Conservation (phyloP, 768 basidiomycete species). For the Agrocybe praecox region DNA sequence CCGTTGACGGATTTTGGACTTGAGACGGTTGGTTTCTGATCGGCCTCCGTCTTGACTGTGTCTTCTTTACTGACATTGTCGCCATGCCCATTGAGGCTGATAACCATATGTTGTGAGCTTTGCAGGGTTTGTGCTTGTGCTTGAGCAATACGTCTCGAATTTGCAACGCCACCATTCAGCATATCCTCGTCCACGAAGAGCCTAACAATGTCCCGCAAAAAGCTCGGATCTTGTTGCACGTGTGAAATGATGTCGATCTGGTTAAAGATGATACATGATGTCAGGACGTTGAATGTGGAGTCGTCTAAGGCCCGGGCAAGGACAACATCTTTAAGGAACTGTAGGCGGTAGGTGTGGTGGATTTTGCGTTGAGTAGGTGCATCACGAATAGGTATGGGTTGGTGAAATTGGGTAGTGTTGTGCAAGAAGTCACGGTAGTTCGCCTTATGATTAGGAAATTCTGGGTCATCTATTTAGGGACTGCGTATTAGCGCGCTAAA, state of each 20-base stretch:
- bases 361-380: conserved; percentile 79
- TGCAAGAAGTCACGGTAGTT: conserved; percentile 94
- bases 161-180: conserved; percentile 41
- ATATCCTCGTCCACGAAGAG: conserved; percentile 77
- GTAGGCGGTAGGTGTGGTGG: conserved; percentile 95
- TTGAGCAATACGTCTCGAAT: conserved; percentile 14
- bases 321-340: conserved; percentile 98
- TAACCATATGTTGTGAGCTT: conserved; percentile 31
- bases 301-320: conserved; percentile 95
- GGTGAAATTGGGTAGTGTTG: conserved; percentile 81
- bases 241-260: conserved; percentile 97
- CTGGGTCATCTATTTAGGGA: conserved; percentile 79
- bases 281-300: conserved; percentile 95
- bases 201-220: conserved; percentile 78
- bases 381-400: conserved; percentile 86
- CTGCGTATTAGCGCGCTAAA: conserved; percentile 7
- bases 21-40: conserved; percentile 27
- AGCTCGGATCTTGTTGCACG: conserved; percentile 74
- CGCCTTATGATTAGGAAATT: conserved; percentile 95
- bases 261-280: conserved; percentile 97
- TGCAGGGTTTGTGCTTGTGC: neutral
- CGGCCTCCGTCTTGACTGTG: conserved; percentile 40
- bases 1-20: conserved; percentile 34
- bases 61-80: conserved; percentile 34
- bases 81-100: conserved; percentile 44